These are phyloP conservation scores for Candida sanyaensis DNA, from an alignment of 1,139 yeast species.

Conservation along the genomic window DNA sequence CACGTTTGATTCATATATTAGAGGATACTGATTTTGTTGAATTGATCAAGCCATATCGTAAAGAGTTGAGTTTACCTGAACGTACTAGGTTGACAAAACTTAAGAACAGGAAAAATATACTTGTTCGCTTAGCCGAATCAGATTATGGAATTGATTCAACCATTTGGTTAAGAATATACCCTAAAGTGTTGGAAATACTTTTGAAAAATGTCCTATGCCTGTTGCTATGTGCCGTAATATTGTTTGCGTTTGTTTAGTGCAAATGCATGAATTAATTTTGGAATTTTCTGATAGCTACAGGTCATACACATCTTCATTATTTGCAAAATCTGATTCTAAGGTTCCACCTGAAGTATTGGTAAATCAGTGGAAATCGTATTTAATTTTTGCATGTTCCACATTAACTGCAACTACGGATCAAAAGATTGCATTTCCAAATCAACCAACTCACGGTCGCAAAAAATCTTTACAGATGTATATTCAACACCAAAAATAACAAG, in stretches of 20 bases:
- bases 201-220: constrained; percentile 86
- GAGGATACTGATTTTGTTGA: constrained; percentile 70
- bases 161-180: constrained; percentile 88
- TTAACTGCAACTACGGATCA: constrained; percentile 89
- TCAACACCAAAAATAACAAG: constrained; percentile 93
- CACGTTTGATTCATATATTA: constrained; percentile 75
- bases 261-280: constrained; percentile 79
- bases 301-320: constrained; percentile 43
- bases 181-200: constrained; percentile 68
- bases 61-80: constrained; percentile 81
- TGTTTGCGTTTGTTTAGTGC: constrained; percentile 86
- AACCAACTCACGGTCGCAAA: constrained; percentile 66
- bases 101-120: constrained; percentile 60
- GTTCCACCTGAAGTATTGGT: constrained; percentile 71
- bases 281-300: constrained; percentile 58
- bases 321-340: constrained; percentile 27
- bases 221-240: constrained; percentile 93
- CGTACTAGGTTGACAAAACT: constrained; percentile 68
- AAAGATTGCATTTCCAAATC: constrained; percentile 61
- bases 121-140: constrained; percentile 79
- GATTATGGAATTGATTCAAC: constrained; percentile 96
- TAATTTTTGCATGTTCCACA: constrained; percentile 91
- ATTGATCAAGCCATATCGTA: constrained; percentile 58
- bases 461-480: constrained; percentile 76
- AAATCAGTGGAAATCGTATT: constrained; percentile 85